phyloP scores from a whole-genome alignment of 164 flowering plant species.

The Aristolochia fimbriata region DNA sequence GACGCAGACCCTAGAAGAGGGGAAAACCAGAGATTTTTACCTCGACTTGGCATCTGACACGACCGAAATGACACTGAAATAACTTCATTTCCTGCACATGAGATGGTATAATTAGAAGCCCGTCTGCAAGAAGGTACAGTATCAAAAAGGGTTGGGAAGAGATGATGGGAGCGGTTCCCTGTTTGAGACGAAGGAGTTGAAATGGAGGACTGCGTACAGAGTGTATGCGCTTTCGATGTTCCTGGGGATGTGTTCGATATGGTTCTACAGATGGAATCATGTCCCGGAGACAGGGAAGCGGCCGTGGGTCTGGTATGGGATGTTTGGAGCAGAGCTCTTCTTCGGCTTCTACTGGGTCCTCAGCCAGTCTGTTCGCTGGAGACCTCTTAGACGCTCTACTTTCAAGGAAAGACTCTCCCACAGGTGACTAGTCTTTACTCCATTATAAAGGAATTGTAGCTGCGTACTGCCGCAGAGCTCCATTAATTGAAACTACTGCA shows the following conservation, averaged over 20 bases:
- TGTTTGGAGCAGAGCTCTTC: conserved; percentile 32
- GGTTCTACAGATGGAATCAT: conserved; percentile 21
- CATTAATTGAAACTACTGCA: too few relatives aligned
- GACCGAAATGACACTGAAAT: too few relatives aligned
- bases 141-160: neutral
- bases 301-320: conserved; percentile 29
- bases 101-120: too few relatives aligned
- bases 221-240: conserved; percentile 15
- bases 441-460: too few relatives aligned
- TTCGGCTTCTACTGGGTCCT: conserved; percentile 31
- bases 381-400: conserved; percentile 19
- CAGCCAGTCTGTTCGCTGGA: conserved; percentile 21
- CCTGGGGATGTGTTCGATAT: conserved; percentile 17
- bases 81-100: too few relatives aligned
- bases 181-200: conserved; percentile 22
- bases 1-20: too few relatives aligned
- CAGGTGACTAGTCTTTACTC: conserved; percentile 26
- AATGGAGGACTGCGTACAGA: conserved; percentile 7
- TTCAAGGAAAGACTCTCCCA: conserved; percentile 30
- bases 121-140: too few relatives aligned
- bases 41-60: too few relatives aligned
- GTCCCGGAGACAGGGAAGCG: conserved; percentile 10
- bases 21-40: too few relatives aligned
- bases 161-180: conserved; percentile 14
- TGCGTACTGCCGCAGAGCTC: too few relatives aligned